Base-by-base conservation (phyloP, 306 rosid species). In the Amphicarpaea edgeworthii region DNA sequence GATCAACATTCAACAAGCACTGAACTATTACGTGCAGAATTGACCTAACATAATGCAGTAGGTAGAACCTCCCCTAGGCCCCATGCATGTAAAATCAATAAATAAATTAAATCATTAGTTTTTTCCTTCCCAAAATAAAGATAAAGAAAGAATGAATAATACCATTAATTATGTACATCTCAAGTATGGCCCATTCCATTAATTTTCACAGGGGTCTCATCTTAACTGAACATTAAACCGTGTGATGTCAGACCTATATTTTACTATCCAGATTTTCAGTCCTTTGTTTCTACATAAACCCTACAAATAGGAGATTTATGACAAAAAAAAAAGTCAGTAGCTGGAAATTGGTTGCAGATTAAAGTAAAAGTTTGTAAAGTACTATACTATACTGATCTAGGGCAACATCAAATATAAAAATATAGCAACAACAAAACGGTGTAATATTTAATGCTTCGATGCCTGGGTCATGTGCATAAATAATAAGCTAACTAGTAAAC, bases 401-500 rank as follows among this genome's bases (percentile, higher is more conserved):
- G 40, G 14, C 45, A 58, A 37, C 37, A 12, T 46, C 65, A 37
- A 59, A 57, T 45, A 66, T 53, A 21, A 77, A 77, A 77, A 67
- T 26, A 64, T 58, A 21, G 30, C 57, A 51, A 38, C 30, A n/a
- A 46, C 40, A 26, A 58, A 74, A 58, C 65, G 66, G 76, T 80
- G 80, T 50, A 67, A 12, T 74, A 60, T 81, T 75, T 68, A 81
- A 81, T 81, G 77, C 65, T 58, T 47, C 68, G 49, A 75, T 81
- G 67, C 9, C 64, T 68, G 23, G 5, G 1, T 59, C 77, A 49
- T 68, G 7, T 68, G 28, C 71, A 17, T 67, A 30, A 64, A 74
- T 20, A 63, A 14, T 43, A 64, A 62, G 47, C 41, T 42, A 72
- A 19, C 28, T 3, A 9, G 11, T 51, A 63, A 63, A 72, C 24